These are phyloP conservation scores for Phytophthora vignae DNA, from an alignment of 352 stramenopile genomes.

Conservation along the genomic window DNA sequence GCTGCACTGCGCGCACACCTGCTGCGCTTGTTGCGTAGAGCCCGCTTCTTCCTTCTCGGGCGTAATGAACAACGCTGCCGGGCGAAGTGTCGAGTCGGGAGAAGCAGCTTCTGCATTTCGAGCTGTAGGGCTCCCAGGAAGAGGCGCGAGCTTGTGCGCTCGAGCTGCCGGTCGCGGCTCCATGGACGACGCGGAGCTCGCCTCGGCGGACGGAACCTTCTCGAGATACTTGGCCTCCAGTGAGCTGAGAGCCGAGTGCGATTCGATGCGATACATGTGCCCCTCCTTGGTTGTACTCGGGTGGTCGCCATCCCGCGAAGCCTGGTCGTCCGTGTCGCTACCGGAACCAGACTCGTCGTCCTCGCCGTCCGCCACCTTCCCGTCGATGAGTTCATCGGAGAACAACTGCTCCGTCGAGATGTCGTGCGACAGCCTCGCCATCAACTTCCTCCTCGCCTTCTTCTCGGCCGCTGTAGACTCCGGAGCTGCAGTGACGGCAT, in stretches of 20 bases:
- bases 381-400: conserved; percentile 66
- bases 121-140: conserved; percentile 25
- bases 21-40: conserved; percentile 1
- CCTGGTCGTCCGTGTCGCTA: conserved; percentile 33
- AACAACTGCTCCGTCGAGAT: conserved; percentile 79
- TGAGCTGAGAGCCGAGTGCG: conserved; percentile 67
- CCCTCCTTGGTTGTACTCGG: conserved; percentile 11
- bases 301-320: conserved; percentile 1
- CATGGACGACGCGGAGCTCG: background rate
- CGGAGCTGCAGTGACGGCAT: background rate
- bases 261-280: conserved; percentile 70
- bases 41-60: conserved; percentile 23
- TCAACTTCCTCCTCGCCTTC: conserved; percentile 26
- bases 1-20: conserved; percentile 48
- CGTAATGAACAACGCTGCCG: conserved; percentile 10
- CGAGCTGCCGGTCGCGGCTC: conserved; percentile 16
- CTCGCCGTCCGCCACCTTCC: conserved; percentile 62
- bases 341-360: conserved; percentile 53
- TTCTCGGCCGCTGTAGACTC: conserved; percentile 19
- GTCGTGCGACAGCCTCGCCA: conserved; percentile 57
- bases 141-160: conserved; percentile 38
- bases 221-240: conserved; percentile 54
- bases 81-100: conserved; percentile 8
- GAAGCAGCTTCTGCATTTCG: conserved; percentile 12
- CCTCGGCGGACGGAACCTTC: conserved; percentile 13